These are phyloP conservation scores for Euphorbia tirucalli DNA, from an alignment of 345 rosid genomes.

Conservation along the genomic window DNA sequence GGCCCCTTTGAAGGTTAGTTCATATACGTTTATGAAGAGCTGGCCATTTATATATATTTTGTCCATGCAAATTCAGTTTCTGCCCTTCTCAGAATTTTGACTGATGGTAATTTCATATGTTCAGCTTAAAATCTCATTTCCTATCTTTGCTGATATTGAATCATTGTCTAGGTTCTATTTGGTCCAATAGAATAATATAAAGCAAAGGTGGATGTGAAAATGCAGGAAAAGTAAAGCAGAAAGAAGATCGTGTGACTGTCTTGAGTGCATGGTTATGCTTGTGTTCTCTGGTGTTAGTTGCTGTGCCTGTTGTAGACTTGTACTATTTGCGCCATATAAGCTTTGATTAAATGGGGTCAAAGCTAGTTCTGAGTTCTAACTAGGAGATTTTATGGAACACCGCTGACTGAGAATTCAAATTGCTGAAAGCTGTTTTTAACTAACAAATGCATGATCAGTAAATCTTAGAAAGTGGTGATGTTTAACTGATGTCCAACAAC, in stretches of 20 bases:
- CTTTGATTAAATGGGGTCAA: too few species aligned
- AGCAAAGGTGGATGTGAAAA: background rate
- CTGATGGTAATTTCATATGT: background rate
- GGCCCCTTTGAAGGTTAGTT: constrained; percentile 92
- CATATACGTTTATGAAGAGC: too few species aligned
- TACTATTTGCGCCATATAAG: background rate
- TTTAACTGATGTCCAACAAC: too few species aligned
- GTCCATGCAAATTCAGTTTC: background rate
- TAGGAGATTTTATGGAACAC: background rate
- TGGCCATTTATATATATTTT: background rate
- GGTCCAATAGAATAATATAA: background rate
- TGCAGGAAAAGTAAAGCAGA: background rate
- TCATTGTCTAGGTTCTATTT: background rate
- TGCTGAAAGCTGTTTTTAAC: background rate
- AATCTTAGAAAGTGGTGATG: background rate
- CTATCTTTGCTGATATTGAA: background rate
- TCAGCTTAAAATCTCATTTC: background rate
- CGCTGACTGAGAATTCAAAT: background rate
- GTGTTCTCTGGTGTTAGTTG: too few species aligned
- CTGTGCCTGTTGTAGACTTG: background rate
- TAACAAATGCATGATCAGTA: background rate
- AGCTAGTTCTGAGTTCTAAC: background rate
- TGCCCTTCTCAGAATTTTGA: background rate
- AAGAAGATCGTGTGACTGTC: background rate
- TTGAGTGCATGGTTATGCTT: background rate